Base-by-base conservation (phyloP, 164 flowering plant species). In the Protea cynaroides region DNA sequence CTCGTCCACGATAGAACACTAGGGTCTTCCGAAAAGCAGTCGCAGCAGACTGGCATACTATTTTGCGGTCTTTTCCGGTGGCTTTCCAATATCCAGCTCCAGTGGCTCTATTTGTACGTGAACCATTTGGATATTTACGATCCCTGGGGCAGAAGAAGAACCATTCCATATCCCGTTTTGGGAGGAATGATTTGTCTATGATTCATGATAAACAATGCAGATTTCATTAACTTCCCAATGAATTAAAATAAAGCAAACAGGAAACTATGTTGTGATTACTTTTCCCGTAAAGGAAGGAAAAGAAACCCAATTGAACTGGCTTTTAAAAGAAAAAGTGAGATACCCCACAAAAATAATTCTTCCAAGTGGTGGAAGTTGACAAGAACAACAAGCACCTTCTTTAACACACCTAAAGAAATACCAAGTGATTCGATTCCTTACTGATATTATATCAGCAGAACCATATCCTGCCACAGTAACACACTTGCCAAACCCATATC, bases 41-140 rank as follows among this genome's bases (percentile, higher is more conserved):
- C 7, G 79, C 78, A 40, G 76, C 55, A 47, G 90, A 79, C 61
- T 80, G 79, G 49, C 90, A 86, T 0, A 72, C 77, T 24, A 92
- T 72, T 70, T 84, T 85, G 60, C 96, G 64, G 71, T 90, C 98
- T 75, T 92, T 92, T 36, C 98, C 98, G n/a, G 98, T 92, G 70
- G 96, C 98, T 79, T 92, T 92, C 98, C 98, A 92, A 74, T 92
- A 92, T 37, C 98, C 98, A 40, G 90, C 81, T 77, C 67, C 82
- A 57, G 98, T 92, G 46, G 96, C 98, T 77, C 98, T 81, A 65
- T 90, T 92, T 51, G 96, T 83, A 24, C 96, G 78, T 13, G 92
- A 90, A 8, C 98, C 96, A 68, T 88, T 90, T 4, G 95, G 96
- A 55, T 92, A 92, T 72, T 92, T 92, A 19, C 81, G 71, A 63